These are phyloP conservation scores for Myxozyma udenii DNA, from an alignment of 805 yeast species.

Conservation along the genomic window DNA sequence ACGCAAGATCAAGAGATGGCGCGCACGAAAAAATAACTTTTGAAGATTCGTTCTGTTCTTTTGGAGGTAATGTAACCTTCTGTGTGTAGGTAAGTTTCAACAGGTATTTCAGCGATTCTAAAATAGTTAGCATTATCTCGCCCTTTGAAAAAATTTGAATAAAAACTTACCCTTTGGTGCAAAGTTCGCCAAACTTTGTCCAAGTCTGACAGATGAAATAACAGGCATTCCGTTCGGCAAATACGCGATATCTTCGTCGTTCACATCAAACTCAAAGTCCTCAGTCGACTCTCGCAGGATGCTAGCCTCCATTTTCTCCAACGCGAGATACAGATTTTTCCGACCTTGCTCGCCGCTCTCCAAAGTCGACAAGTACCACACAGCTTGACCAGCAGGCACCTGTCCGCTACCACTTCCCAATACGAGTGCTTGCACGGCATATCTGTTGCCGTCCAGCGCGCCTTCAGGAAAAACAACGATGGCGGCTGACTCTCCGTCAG, in stretches of 20 bases:
- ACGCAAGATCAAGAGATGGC: slow-evolving; percentile 84
- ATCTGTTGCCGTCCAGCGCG: slow-evolving; percentile 63
- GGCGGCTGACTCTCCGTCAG: slow-evolving; percentile 77
- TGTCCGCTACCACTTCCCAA: slow-evolving; percentile 85
- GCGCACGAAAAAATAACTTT: slow-evolving; percentile 46
- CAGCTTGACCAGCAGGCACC: slow-evolving; percentile 79
- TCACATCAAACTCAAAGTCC: slow-evolving; percentile 52
- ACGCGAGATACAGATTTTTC: slow-evolving; percentile 74
- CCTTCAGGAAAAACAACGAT: slow-evolving; percentile 90
- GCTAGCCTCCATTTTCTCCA: slow-evolving; percentile 72
- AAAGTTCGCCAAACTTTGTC: slow-evolving; percentile 79
- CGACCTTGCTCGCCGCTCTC: slow-evolving; percentile 66
- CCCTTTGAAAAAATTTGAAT: background rate
- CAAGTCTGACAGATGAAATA: slow-evolving; percentile 77
- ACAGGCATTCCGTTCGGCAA: slow-evolving; percentile 62
- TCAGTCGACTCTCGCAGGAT: slow-evolving; percentile 75
- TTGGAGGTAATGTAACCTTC: slow-evolving; percentile 18
- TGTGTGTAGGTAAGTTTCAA: slow-evolving; percentile 27
- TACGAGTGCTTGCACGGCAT: slow-evolving; percentile 81
- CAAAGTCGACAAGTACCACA: slow-evolving; percentile 84
- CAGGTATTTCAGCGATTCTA: slow-evolving; percentile 25
- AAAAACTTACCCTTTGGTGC: slow-evolving; percentile 62
- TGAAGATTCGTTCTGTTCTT: slow-evolving; percentile 32
- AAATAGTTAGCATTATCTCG: background rate
- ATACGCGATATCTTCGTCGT: slow-evolving; percentile 54